Conservation (phyloP, 1,284 basidiomycete genomes). For the Sanghuangporus baumii region DNA sequence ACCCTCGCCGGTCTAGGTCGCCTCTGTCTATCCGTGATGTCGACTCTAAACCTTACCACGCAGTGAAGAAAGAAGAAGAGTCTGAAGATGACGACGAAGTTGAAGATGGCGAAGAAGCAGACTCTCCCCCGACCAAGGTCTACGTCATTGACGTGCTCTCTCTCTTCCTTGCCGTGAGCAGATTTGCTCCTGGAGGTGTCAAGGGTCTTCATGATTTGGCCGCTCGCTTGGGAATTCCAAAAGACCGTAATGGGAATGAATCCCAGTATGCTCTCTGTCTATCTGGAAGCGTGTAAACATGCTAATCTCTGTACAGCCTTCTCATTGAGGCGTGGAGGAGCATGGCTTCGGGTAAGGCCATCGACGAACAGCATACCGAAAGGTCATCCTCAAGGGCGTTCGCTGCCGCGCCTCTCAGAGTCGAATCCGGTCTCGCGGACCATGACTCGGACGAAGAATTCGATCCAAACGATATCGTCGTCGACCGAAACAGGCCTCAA, state of each 20-base stretch:
- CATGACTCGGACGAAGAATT: slow-evolving; percentile 6
- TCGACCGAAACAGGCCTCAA: neutral
- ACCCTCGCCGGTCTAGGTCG: neutral
- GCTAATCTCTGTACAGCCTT: slow-evolving; percentile 3
- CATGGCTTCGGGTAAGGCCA: slow-evolving; percentile 15
- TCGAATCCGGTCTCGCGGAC: neutral
- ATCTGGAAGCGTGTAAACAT: neutral
- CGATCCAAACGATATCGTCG: slow-evolving; percentile 14
- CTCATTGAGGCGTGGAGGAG: slow-evolving; percentile 12
- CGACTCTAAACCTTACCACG: neutral
- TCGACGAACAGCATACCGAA: slow-evolving; percentile 15
- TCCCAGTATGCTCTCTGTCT: slow-evolving; percentile 26
- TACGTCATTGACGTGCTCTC: slow-evolving; percentile 29
- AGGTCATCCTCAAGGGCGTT: neutral
- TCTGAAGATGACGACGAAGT: neutral
- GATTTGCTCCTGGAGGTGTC: slow-evolving; percentile 19
- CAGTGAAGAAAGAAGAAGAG: neutral
- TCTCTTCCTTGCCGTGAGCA: slow-evolving; percentile 25
- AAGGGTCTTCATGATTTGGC: slow-evolving; percentile 17
- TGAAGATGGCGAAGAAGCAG: slow-evolving; percentile 2
- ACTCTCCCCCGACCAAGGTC: slow-evolving; percentile 11
- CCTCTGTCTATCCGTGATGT: neutral
- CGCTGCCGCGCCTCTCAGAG: neutral
- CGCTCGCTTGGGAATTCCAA: slow-evolving; percentile 14
- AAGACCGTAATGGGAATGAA: slow-evolving; percentile 26